Conservation (phyloP, 148 eudicot species). For the Rhododendron kiyosumense region DNA sequence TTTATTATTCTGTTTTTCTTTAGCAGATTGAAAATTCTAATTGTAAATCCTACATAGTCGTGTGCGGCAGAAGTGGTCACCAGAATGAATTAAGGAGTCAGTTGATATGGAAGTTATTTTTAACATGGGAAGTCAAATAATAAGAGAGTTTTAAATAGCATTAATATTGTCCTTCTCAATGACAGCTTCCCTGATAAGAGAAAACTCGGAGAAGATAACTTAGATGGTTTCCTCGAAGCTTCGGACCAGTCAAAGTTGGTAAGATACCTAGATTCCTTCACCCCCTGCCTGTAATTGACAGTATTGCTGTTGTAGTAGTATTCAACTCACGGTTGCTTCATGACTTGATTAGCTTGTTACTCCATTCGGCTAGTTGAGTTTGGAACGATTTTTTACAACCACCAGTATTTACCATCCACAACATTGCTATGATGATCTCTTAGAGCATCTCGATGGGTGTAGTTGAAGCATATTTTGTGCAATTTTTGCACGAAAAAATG, state of each 20-base stretch:
- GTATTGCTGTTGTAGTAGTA: neutral
- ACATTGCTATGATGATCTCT: neutral
- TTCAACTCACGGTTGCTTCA: neutral
- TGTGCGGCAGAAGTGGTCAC: neutral
- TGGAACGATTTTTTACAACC: neutral
- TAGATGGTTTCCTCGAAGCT: conserved; percentile 31
- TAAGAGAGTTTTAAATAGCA: neutral
- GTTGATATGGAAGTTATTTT: neutral
- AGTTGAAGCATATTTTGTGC: neutral
- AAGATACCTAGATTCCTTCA: conserved; percentile 7
- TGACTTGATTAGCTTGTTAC: neutral
- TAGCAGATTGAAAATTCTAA: neutral
- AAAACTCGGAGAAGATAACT: conserved; percentile 31
- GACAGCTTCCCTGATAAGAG: conserved; percentile 30
- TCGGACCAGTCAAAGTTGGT: conserved; percentile 49
- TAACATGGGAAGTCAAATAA: neutral
- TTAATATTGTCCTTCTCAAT: neutral
- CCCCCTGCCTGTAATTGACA: neutral
- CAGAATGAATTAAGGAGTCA: neutral
- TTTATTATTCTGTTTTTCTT: neutral
- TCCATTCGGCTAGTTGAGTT: neutral
- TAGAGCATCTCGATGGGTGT: neutral
- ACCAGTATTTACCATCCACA: neutral
- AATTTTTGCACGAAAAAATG: neutral
- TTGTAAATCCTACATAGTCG: neutral